Base-by-base conservation (phyloP, 371 early-diverging fungal genomes). In the Mucor velutinosus region DNA sequence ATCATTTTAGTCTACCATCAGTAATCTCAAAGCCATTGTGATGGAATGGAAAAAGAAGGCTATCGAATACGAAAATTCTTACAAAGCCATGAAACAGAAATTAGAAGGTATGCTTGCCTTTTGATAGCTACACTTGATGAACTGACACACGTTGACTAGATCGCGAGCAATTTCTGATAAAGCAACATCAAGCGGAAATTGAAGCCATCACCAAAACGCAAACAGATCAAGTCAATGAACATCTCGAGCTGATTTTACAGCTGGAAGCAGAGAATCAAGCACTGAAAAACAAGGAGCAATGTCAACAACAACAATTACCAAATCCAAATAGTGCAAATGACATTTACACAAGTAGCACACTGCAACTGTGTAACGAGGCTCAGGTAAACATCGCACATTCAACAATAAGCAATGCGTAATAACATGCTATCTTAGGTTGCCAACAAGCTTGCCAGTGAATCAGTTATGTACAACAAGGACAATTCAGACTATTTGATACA, bases 31-130 rank as follows among this genome's bases (percentile, higher is more conserved):
- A 35, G 62, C 61, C 23, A 58, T 68, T 4, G 65, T 65, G 8
- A 33, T 62, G 32, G 69, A 72, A 25, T 72, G 72, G 72, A 68
- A 72, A 62, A 68, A 64, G 11, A 67, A 72, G 19, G 68, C 72
- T 4, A 58, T 41, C 1, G 69, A 72, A 25, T 49, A 51, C 45
- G 68, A 72, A 62, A 51, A 27, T 7, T 49, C 65, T 11, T 62
- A 61, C 17, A 68, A 67, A 32, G 58, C 58, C 49, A 23, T 47
- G 0, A 53, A 60, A 15, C 53, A 58, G 10, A 33, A 32, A 56
- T 29, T 49, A 30, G 57, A 64, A 67, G 69, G 69, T 69, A 68
- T 0, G 2, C 2, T 7, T 25, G 7, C 15, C 6, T 58, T 35
- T 19, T 25, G 8, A 30, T 10, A 11, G 14, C 35, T 11, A 32